phyloP scores from a whole-genome alignment of 2,329 filamentous ascomycete species.

The Botrytis byssoidea region DNA sequence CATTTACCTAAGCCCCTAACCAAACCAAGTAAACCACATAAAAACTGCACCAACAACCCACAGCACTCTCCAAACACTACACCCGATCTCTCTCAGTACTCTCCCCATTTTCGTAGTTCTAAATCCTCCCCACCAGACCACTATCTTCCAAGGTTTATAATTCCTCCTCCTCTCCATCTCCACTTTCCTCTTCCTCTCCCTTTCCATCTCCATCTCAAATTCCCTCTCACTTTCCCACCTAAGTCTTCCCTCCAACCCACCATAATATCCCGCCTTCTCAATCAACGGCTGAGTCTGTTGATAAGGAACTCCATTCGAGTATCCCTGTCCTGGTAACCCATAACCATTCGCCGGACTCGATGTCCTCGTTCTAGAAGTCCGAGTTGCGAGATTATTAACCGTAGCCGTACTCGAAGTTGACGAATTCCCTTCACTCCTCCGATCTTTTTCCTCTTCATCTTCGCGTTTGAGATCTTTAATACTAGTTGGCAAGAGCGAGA shows the following conservation, averaged over 20 bases:
- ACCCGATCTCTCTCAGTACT: conserved; percentile 60
- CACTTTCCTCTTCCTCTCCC: conserved; percentile 5
- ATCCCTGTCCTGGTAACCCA: conserved; percentile 27
- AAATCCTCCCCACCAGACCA: conserved; percentile 15
- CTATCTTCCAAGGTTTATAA: conserved; percentile 2
- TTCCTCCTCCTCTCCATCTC: conserved; percentile 13
- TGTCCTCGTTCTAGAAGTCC: conserved; percentile 32
- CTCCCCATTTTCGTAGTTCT: conserved; percentile 45
- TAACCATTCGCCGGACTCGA: conserved; percentile 37
- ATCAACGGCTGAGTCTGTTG: conserved; percentile 18
- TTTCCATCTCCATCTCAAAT: conserved; percentile 16
- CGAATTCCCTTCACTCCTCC: conserved; percentile 30
- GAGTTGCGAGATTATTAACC: conserved; percentile 26
- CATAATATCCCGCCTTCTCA: conserved; percentile 24
- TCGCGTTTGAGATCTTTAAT: conserved; percentile 29
- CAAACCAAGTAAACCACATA: conserved; percentile 26
- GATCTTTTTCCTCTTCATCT: conserved; percentile 21
- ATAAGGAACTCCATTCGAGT: conserved; percentile 4
- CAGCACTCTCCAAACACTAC: conserved; percentile 59
- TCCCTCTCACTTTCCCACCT: conserved; percentile 20
- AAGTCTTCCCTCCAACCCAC: conserved; percentile 11
- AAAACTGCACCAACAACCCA: conserved; percentile 41
- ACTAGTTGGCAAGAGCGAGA: conserved; percentile 30
- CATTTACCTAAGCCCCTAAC: neutral
- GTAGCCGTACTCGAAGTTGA: conserved; percentile 35